Percentiles rank a stretch among this genome's conserved stretches.
Conservation (phyloP, 2,329 filamentous ascomycete species). For the Epichloe coenophiala region DNA sequence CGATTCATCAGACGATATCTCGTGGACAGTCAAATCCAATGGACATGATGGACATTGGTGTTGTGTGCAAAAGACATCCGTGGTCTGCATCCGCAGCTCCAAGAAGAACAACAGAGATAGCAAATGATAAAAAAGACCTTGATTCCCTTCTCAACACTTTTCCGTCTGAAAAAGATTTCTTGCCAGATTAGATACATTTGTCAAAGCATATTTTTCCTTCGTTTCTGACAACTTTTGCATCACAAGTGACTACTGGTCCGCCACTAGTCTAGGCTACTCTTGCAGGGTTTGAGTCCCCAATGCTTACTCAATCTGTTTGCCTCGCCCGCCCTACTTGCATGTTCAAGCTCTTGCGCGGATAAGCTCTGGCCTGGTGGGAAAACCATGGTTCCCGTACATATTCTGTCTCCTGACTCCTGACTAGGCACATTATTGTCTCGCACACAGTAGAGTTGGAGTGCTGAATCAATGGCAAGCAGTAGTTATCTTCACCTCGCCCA, state of each 20-base stretch:
- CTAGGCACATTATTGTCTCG: no score
- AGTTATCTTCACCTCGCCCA: neutral
- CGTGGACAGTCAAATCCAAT: no score
- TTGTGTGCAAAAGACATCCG: no score
- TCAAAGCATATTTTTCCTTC: neutral
- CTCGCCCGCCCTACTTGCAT: neutral
- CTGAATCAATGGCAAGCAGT: neutral
- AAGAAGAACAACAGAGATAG: no score
- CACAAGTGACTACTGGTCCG: neutral
- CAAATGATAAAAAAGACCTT: neutral
- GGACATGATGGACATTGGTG: no score
- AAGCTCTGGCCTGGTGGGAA: no score
- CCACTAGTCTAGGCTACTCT: neutral
- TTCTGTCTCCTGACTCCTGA: no score
- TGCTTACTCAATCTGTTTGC: neutral
- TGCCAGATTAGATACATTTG: neutral
- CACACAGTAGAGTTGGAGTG: neutral
- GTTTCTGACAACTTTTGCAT: neutral
- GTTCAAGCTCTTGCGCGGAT: neutral
- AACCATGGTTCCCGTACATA: no score
- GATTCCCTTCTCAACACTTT: neutral
- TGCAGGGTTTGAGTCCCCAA: neutral
- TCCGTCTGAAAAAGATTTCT: neutral
- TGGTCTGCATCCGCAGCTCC: no score
- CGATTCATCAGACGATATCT: no score